Base-by-base conservation (phyloP, 2,329 filamentous ascomycete genomes). In the Stromatinia cepivora region DNA sequence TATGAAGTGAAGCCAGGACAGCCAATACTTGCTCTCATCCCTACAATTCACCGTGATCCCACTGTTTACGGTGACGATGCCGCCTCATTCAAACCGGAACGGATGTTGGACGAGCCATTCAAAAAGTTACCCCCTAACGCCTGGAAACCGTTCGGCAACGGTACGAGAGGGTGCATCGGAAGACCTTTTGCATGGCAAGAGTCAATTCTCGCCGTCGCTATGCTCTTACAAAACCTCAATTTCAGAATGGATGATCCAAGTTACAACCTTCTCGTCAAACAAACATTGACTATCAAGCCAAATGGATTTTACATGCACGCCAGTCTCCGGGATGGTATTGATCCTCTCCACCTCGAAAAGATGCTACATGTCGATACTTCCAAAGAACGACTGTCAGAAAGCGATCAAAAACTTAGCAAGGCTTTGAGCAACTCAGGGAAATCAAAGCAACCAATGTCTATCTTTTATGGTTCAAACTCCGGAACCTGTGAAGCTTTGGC, bases 91-190 rank as follows among this genome's bases (percentile, higher is more conserved):
- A 84, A 82, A 63, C 91, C 91, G 0, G 91, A 93, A 76, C 83
- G 91, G 17, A 92, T 93, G 89, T 79, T 90, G 0, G 88, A 91
- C 50, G 89, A 89, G 39, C 83, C 85, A 31, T 93, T 92, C 74
- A 85, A 87, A 71, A 86, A 86, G 36, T 82, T 91, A 8, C 89
- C 87, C 42, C 83, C 84, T 20, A 87, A 86, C 67, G 84, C 84
- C 45, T 91, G 88, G 88, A 91, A 91, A 79, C 90, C 91, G 8
- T 94, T 94, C 74, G 92, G 92, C 1, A 91, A 92, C 69, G 91
- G 91, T 3, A 83, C 85, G 72, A 81, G 92, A 66, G 89, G 82
- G 0, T 94, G 91, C 73, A 93, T 93, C 71, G 92, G 92, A 5
- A 81, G 90, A 1, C 84, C 87, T 0, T 93, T 94, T 76, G 90